Conservation (phyloP, 2,329 filamentous ascomycete genomes). For the Aspergillus sp. region DNA sequence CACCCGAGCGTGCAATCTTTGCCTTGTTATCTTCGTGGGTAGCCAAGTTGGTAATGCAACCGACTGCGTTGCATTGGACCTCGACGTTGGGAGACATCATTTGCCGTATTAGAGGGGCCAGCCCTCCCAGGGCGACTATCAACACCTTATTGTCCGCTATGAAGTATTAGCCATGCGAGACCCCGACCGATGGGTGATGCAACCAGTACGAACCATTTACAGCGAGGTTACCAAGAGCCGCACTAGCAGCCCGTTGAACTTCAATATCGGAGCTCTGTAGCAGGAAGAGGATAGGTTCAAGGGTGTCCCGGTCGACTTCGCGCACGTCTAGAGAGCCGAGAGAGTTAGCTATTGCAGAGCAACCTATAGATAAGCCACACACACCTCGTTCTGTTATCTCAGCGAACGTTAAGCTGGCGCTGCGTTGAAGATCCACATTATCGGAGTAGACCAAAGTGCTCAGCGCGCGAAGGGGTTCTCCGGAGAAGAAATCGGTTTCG, state of each 20-base stretch:
- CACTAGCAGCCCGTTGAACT: conserved; percentile 93
- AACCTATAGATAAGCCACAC: neutral
- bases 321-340: conserved; percentile 71
- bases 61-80: conserved; percentile 98
- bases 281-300: conserved; percentile 93
- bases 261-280: conserved; percentile 95
- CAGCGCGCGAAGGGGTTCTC: conserved; percentile 87
- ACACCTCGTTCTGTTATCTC: conserved; percentile 97
- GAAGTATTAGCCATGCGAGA: conserved; percentile 42
- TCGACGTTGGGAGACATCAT: conserved; percentile 99
- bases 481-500: conserved; percentile 97
- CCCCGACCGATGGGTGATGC: conserved; percentile 12
- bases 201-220: conserved; percentile 72
- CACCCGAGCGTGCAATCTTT: conserved; percentile 93
- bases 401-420: conserved; percentile 96
- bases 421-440: conserved; percentile 96
- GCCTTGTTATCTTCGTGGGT: conserved; percentile 99
- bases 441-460: conserved; percentile 98
- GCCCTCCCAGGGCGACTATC: conserved; percentile 87
- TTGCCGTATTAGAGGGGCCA: conserved; percentile 89
- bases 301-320: conserved; percentile 90
- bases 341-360: neutral
- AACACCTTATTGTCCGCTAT: conserved; percentile 97
- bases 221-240: conserved; percentile 90
- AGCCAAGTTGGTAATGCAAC: conserved; percentile 96